These are phyloP conservation scores for Aegle marmelos DNA, from an alignment of 345 rosid genomes.

Conservation along the genomic window DNA sequence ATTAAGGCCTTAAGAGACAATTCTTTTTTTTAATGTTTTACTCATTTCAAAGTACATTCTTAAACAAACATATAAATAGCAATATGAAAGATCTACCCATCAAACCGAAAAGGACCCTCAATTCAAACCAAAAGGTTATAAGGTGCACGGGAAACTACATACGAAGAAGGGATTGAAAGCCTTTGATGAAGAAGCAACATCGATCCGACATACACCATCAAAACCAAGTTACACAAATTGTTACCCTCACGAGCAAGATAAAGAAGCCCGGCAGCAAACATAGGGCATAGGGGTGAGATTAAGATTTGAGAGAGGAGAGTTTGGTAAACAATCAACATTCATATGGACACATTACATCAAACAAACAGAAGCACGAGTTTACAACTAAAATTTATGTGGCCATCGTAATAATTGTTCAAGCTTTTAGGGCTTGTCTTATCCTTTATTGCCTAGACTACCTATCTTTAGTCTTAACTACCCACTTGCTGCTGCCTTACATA, in stretches of 20 bases:
- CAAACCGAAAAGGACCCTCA: not conserved
- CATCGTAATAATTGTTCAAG: not conserved
- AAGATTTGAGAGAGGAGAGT: not conserved
- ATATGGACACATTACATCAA: slow-evolving; percentile 9
- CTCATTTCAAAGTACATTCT: not conserved
- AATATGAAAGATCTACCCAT: not conserved
- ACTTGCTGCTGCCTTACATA: not conserved
- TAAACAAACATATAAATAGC: not conserved
- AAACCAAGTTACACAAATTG: not conserved
- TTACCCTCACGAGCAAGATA: not conserved
- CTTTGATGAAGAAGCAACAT: slow-evolving; percentile 26
- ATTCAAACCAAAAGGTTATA: not conserved
- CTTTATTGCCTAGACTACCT: not conserved
- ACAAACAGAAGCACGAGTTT: not conserved
- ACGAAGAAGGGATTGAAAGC: slow-evolving; percentile 7
- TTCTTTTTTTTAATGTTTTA: too few species aligned
- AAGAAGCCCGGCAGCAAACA: not conserved
- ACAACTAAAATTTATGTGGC: not conserved
- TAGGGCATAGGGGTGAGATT: not conserved
- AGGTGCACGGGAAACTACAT: not conserved
- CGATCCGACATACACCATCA: slow-evolving; percentile 18
- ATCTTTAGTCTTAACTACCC: not conserved
- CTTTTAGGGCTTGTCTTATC: not conserved
- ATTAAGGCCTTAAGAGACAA: too few species aligned
- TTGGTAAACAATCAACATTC: slow-evolving; percentile 29